Evolutionary conservation across 2,329 filamentous ascomycete species (phyloP).

Genomic region (Tolypocladium paradoxum): DNA sequence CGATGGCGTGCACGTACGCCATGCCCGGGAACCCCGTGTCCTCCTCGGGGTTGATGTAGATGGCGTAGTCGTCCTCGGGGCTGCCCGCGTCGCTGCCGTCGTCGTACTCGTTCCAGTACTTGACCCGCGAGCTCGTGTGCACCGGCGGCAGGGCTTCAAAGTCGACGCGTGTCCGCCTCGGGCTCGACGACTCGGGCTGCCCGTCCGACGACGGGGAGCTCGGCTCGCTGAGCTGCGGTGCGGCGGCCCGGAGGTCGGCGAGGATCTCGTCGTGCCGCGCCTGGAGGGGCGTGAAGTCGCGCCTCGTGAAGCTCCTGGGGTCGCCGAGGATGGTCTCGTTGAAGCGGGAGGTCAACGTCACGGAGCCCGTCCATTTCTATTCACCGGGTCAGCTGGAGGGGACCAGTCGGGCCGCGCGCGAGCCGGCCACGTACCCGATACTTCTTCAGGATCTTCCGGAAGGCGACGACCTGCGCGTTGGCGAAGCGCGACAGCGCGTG

Average conservation of each 20-base stretch:
- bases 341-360: slow-evolving; percentile 53
- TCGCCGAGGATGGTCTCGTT: slow-evolving; percentile 53
- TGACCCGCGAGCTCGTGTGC: slow-evolving; percentile 18
- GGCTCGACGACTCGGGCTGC: slow-evolving; percentile 3
- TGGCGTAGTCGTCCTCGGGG: slow-evolving; percentile 52
- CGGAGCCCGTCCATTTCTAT: slow-evolving; percentile 73
- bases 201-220: slow-evolving; percentile 25
- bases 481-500: slow-evolving; percentile 61
- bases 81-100: slow-evolving; percentile 60
- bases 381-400: background rate
- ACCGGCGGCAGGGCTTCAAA: slow-evolving; percentile 22
- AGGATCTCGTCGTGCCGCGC: slow-evolving; percentile 40
- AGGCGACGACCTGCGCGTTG: slow-evolving; percentile 62
- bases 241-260: slow-evolving; percentile 32
- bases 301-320: slow-evolving; percentile 60
- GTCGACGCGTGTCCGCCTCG: slow-evolving; percentile 8
- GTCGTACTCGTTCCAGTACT: slow-evolving; percentile 85
- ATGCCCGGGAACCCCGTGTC: slow-evolving; percentile 51
- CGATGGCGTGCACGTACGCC: slow-evolving; percentile 43
- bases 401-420: too few species aligned
- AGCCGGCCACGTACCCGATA: slow-evolving; percentile 46
- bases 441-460: slow-evolving; percentile 77
- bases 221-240: slow-evolving; percentile 27
- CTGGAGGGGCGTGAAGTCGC: slow-evolving; percentile 47
- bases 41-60: slow-evolving; percentile 64